These are phyloP conservation scores for Syzygium aqueum DNA, from an alignment of 345 rosid genomes.

Conservation along the genomic window DNA sequence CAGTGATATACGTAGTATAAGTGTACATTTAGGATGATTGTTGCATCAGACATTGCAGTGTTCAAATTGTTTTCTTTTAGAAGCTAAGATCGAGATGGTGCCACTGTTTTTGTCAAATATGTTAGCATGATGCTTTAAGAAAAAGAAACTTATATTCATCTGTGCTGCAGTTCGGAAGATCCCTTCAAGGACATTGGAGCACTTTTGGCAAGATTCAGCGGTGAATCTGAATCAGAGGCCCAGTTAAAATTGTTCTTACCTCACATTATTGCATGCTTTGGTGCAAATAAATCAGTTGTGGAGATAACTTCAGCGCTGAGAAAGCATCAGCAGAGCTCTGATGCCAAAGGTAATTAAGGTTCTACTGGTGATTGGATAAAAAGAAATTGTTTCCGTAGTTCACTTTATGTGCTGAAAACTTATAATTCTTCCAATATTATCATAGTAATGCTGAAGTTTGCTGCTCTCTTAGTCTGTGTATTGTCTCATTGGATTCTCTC, in stretches of 20 bases:
- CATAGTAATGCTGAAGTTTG: neutral
- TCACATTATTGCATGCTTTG: constrained; percentile 53
- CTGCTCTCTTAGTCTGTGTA: neutral
- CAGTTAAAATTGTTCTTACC: constrained; percentile 59
- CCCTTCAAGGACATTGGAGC: constrained; percentile 46
- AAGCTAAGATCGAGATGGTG: neutral
- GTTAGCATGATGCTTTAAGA: neutral
- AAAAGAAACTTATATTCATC: neutral
- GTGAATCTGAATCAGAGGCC: constrained; percentile 56
- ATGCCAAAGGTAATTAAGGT: constrained; percentile 38
- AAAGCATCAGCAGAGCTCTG: constrained; percentile 51
- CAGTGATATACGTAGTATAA: neutral
- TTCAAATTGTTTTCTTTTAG: neutral
- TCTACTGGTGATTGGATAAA: neutral
- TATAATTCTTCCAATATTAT: neutral
- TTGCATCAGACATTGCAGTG: neutral
- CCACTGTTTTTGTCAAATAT: neutral
- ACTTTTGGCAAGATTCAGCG: constrained; percentile 45
- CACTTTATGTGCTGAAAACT: neutral
- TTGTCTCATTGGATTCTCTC: neutral
- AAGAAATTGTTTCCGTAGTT: neutral
- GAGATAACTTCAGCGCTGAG: constrained; percentile 70
- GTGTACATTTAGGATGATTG: neutral
- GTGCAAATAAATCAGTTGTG: constrained; percentile 49
- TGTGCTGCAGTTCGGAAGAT: constrained; percentile 46